Evolutionary conservation across 1,284 basidiomycete species (phyloP).

Genomic region (Apiotrichum porosum): DNA sequence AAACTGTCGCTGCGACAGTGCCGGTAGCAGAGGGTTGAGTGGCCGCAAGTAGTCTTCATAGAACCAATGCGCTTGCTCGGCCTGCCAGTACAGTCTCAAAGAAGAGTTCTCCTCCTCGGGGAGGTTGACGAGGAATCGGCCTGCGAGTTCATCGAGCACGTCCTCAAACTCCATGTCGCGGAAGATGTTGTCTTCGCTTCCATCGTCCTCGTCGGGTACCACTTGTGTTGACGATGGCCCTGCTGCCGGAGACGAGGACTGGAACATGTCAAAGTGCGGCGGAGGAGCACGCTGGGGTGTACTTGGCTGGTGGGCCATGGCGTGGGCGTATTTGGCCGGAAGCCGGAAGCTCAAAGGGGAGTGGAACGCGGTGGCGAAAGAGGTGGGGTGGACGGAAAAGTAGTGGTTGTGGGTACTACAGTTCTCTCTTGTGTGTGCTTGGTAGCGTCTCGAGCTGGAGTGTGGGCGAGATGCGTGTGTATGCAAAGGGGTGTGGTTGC

Average conservation of each 20-base stretch:
- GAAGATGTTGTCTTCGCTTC: constrained; percentile 40
- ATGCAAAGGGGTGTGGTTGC: too few species aligned
- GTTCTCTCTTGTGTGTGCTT: too few species aligned
- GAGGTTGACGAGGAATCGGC: constrained; percentile 95
- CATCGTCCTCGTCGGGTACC: constrained; percentile 12
- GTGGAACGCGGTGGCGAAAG: too few species aligned
- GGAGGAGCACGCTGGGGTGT: background rate
- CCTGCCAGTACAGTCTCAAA: constrained; percentile 95
- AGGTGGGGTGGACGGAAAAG: too few species aligned
- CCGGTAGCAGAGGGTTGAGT: constrained; percentile 79
- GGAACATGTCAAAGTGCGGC: background rate
- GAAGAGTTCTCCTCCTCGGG: constrained; percentile 87
- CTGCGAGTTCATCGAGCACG: constrained; percentile 84
- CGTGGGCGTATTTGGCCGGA: too few species aligned
- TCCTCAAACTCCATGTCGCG: constrained; percentile 46
- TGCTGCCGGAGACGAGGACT: background rate
- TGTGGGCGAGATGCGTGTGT: too few species aligned
- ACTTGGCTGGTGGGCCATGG: background rate
- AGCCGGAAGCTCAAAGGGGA: too few species aligned
- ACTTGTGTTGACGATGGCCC: background rate
- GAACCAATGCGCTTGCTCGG: constrained; percentile 99
- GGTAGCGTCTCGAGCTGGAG: too few species aligned
- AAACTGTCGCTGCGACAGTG: constrained; percentile 84
- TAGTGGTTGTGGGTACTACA: too few species aligned
- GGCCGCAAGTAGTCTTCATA: constrained; percentile 98